These are phyloP conservation scores for Erodium texanum DNA, from an alignment of 441 rosid genomes.

Conservation along the genomic window DNA sequence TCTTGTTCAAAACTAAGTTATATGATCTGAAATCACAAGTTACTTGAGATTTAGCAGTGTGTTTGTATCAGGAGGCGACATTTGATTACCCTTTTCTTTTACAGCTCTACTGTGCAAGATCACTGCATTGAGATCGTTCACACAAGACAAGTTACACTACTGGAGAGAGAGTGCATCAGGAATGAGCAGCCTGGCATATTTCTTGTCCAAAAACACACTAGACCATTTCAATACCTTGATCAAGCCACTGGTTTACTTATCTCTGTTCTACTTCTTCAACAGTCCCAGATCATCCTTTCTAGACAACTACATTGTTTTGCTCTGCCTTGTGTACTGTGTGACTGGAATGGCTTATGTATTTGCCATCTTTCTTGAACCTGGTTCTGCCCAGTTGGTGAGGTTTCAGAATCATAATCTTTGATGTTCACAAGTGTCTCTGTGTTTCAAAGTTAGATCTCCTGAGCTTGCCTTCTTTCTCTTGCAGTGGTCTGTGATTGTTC, in stretches of 20 bases:
- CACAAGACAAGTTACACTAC: slow-evolving; percentile 76
- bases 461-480: slow-evolving; percentile 1
- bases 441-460: neutral
- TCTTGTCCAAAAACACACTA: slow-evolving; percentile 75
- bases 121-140: slow-evolving; percentile 81
- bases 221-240: slow-evolving; percentile 83
- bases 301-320: slow-evolving; percentile 66
- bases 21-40: neutral
- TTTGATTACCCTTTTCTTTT: slow-evolving; percentile 5
- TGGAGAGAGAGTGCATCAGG: slow-evolving; percentile 88
- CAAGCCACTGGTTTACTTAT: slow-evolving; percentile 80
- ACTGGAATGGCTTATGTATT: slow-evolving; percentile 74
- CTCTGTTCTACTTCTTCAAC: slow-evolving; percentile 97
- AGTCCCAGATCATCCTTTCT: slow-evolving; percentile 68
- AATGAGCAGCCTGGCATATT: slow-evolving; percentile 86
- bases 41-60: neutral
- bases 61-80: neutral
- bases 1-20: neutral
- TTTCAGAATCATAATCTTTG: neutral
- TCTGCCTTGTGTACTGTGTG: slow-evolving; percentile 86
- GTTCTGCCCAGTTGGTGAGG: slow-evolving; percentile 90
- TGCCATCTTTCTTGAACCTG: slow-evolving; percentile 66
- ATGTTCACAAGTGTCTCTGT: neutral
- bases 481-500: slow-evolving; percentile 58
- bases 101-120: slow-evolving; percentile 88